Base-by-base conservation (phyloP, 768 basidiomycete genomes). In the Tubosaeta brunneosetosa region DNA sequence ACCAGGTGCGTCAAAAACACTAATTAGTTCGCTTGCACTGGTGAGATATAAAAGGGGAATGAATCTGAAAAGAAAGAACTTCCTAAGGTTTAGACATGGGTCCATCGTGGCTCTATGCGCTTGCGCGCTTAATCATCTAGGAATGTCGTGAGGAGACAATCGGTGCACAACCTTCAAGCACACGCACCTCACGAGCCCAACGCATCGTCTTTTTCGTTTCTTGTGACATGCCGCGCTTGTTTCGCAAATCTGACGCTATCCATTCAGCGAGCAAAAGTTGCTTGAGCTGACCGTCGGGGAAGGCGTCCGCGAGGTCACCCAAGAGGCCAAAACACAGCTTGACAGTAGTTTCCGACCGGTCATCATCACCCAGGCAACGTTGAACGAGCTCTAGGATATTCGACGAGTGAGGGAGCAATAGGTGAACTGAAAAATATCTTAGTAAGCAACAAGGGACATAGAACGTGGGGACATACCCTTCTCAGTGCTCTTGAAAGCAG, bases 241-340 rank as follows among this genome's bases (percentile, higher is more conserved):
- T 77, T 56, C 89, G 81, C 60, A 94, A 72, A 57, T 91, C 83
- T 19, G 72, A 71, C 0, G 82, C 86, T 56, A 89, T 72, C 94
- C 94, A 97, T 33, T 86, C 85, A 37, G 81, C 72, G 42, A 93
- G 77, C 52, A 98, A 74, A 44, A 82, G 69, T 27, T 86, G 84
- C 75, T 91, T 91, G 61, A 97, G 77, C 65, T 91, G 78, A 27
- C 90, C 89, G 50, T 77, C 74, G 33, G 86, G 81, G 81, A 91
- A 97, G 31, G 83, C 79, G 63, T 94, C 91, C 1, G 93, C 94
- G 17, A 99, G 77, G 64, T 99, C 97, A 51, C 97, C 97, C 55
- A 98, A 73, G 8, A 98, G 79, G 37, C 95, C 97, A 56, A 89
- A 85, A 5, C 81, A 81, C 47, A 90, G 71, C 63, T 86, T 84